Percentiles rank a stretch among this genome's conserved stretches.
These are phyloP conservation scores for Sordariomycetes sp. DNA, from an alignment of 2,329 filamentous ascomycete species.

Conservation along the genomic window DNA sequence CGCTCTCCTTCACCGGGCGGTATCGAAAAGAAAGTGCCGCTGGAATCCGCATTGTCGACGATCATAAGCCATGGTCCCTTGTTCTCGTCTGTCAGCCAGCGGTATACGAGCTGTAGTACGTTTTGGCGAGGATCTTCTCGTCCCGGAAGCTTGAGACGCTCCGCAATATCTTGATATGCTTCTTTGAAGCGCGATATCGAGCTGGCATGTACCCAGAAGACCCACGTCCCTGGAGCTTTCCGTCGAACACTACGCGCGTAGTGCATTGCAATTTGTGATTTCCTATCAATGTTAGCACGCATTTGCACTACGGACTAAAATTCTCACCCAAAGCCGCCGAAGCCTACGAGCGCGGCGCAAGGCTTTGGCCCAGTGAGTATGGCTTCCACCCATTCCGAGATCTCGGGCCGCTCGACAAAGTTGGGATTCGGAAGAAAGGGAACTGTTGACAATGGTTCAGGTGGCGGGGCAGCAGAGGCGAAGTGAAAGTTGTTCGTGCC, in stretches of 20 bases:
- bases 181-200: slow-evolving; percentile 17
- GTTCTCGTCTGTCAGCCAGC: slow-evolving; percentile 14
- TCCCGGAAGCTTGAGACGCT: slow-evolving; percentile 13
- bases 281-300: not conserved
- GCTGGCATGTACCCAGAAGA: slow-evolving; percentile 24
- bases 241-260: not conserved
- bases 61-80: slow-evolving; percentile 11
- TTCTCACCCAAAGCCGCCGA: not conserved
- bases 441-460: too few relatives aligned
- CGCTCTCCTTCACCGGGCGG: too few relatives aligned
- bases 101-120: slow-evolving; percentile 13
- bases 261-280: not conserved
- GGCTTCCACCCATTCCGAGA: too few relatives aligned
- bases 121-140: slow-evolving; percentile 11
- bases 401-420: too few relatives aligned
- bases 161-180: slow-evolving; percentile 14
- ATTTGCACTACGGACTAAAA: too few relatives aligned
- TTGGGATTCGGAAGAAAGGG: too few relatives aligned
- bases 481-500: too few relatives aligned
- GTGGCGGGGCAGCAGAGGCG: too few relatives aligned
- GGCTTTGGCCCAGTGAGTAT: too few relatives aligned
- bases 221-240: slow-evolving; percentile 6
- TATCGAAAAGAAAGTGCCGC: not conserved
- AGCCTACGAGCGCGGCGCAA: not conserved
- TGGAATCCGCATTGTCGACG: slow-evolving; percentile 10